These are phyloP conservation scores for Candida chilensis DNA, from an alignment of 805 yeast species.

Conservation along the genomic window DNA sequence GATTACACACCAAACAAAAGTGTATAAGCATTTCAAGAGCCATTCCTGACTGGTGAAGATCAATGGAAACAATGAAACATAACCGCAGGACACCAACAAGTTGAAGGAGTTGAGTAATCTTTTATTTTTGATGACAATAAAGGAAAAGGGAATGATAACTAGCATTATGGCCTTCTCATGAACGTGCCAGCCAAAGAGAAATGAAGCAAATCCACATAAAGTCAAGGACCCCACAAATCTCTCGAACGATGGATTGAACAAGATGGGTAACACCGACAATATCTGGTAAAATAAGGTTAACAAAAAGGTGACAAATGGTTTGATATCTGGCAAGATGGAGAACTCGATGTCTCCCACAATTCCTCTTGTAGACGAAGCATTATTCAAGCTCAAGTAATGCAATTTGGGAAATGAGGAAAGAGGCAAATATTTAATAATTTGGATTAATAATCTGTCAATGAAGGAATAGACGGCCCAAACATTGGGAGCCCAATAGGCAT, in stretches of 20 bases:
- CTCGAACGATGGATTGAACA: conserved; percentile 62
- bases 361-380: conserved; percentile 52
- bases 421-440: conserved; percentile 26
- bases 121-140: conserved; percentile 63
- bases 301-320: conserved; percentile 69
- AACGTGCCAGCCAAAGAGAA: conserved; percentile 97
- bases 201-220: conserved; percentile 85
- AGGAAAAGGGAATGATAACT: conserved; percentile 80
- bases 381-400: conserved; percentile 1
- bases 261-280: conserved; percentile 63
- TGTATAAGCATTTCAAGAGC: conserved; percentile 65
- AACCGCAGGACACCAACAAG: conserved; percentile 69
- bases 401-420: conserved; percentile 9
- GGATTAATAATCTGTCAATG: conserved; percentile 59
- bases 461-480: conserved; percentile 93
- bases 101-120: conserved; percentile 65
- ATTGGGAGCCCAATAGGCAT: conserved; percentile 99
- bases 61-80: conserved; percentile 82
- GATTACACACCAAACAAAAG: conserved; percentile 79
- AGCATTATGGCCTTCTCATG: conserved; percentile 96
- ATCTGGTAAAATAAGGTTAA: conserved; percentile 81
- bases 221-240: conserved; percentile 81
- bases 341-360: conserved; percentile 87
- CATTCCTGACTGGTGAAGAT: conserved; percentile 75
- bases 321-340: conserved; percentile 68